These are phyloP conservation scores for Pyrus bretschneideri DNA, from an alignment of 306 rosid genomes.

Conservation along the genomic window DNA sequence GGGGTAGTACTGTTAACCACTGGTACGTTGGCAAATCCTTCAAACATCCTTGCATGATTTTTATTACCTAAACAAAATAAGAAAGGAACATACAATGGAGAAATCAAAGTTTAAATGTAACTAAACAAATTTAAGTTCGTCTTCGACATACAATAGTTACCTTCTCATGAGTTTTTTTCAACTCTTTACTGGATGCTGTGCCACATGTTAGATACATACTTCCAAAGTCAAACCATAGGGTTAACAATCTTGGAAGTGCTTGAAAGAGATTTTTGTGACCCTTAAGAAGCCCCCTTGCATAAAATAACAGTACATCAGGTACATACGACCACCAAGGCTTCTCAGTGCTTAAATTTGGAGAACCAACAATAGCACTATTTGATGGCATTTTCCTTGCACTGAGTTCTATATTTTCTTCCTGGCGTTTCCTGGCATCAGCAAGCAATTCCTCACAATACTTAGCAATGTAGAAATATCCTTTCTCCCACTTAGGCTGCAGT, in stretches of 20 bases:
- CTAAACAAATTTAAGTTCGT: constrained; percentile 15
- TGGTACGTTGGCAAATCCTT: constrained; percentile 87
- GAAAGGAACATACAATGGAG: constrained; percentile 17
- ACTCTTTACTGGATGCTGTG: constrained; percentile 51
- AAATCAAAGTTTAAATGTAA: constrained; percentile 12
- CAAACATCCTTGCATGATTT: constrained; percentile 72
- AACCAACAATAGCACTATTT: constrained; percentile 44
- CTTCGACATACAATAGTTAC: constrained; percentile 27
- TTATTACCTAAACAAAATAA: constrained; percentile 49
- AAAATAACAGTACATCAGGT: constrained; percentile 82
- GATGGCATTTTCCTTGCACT: constrained; percentile 45
- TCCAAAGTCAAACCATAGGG: constrained; percentile 97
- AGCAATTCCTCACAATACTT: constrained; percentile 90
- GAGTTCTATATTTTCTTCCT: constrained; percentile 64
- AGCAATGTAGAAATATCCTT: constrained; percentile 86
- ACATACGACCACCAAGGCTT: constrained; percentile 81
- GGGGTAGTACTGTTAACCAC: constrained; percentile 95
- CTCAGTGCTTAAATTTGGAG: constrained; percentile 58
- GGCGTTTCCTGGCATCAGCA: constrained; percentile 93
- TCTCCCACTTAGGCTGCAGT: constrained; percentile 95
- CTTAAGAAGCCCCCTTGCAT: constrained; percentile 91
- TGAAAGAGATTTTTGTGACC: constrained; percentile 96
- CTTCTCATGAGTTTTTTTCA: constrained; percentile 49
- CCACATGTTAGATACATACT: constrained; percentile 66
- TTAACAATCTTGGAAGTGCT: constrained; percentile 94